phyloP scores from a whole-genome alignment of 2,329 filamentous ascomycete genomes.

The Ramularia endophylla region DNA sequence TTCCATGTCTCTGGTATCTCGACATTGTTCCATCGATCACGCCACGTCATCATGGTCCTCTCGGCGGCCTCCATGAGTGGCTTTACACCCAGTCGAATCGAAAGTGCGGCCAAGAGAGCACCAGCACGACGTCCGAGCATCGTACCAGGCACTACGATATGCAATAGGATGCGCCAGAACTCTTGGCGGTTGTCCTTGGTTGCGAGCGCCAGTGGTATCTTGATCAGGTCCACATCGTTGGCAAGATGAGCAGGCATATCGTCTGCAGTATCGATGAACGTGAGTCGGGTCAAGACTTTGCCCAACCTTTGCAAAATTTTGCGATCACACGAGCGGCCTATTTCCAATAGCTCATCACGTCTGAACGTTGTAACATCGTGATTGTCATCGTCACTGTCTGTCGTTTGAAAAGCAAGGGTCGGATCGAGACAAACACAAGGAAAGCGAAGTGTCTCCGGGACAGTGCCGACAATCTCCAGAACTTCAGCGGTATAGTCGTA shows the following conservation, averaged over 20 bases:
- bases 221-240: constrained; percentile 2
- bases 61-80: constrained; percentile 10
- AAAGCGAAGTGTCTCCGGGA: constrained; percentile 3
- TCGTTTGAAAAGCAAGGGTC: constrained; percentile 3
- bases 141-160: constrained; percentile 14
- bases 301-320: constrained; percentile 9
- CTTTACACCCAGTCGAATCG: too few relatives aligned
- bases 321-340: constrained; percentile 10
- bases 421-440: constrained; percentile 13
- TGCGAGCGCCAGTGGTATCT: constrained; percentile 10
- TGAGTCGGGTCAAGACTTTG: constrained; percentile 10
- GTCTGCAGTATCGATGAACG: constrained; percentile 7
- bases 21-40: constrained; percentile 10
- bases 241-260: constrained; percentile 9
- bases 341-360: constrained; percentile 12
- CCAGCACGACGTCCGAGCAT: too few relatives aligned
- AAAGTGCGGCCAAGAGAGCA: too few relatives aligned
- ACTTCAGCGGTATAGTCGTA: constrained; percentile 14
- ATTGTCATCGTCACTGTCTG: constrained; percentile 5
- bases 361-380: constrained; percentile 9
- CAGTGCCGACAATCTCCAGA: constrained; percentile 7
- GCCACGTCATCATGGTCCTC: constrained; percentile 6
- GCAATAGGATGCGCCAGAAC: constrained; percentile 12
- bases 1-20: constrained; percentile 14
- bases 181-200: constrained; percentile 5